Percentiles rank a stretch among this genome's conserved stretches.
These are phyloP conservation scores for Phtheirospermum japonicum DNA, from an alignment of 257 asterid genomes.

Conservation along the genomic window DNA sequence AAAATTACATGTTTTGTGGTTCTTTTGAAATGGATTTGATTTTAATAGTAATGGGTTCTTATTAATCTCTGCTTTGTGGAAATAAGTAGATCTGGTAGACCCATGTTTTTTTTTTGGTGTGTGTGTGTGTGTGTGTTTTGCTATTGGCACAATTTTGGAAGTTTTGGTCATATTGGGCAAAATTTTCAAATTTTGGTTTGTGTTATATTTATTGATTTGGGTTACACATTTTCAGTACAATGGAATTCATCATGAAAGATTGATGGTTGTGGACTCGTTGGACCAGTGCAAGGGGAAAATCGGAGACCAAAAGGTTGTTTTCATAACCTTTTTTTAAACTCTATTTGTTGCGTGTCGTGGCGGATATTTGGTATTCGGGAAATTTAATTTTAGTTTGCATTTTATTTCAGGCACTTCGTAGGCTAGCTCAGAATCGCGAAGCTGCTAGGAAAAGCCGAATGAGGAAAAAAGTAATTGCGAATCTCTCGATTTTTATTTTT, in stretches of 20 bases:
- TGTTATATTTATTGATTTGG: constrained; percentile 17
- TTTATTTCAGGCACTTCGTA: constrained; percentile 60
- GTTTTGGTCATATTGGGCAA: constrained; percentile 1
- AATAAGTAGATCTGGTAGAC: constrained; percentile 16
- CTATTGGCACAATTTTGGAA: neutral
- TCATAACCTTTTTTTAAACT: neutral
- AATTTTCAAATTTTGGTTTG: neutral
- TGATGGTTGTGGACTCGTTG: constrained; percentile 39
- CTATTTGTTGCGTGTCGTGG: neutral
- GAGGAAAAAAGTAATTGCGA: constrained; percentile 69
- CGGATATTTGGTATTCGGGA: neutral
- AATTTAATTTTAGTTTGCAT: constrained; percentile 15
- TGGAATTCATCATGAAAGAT: constrained; percentile 36
- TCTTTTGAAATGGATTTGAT: neutral
- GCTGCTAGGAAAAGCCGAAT: constrained; percentile 94
- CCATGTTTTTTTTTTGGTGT: neutral
- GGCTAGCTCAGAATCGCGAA: constrained; percentile 97
- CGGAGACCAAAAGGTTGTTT: constrained; percentile 50
- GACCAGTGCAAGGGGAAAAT: constrained; percentile 37
- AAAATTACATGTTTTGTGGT: neutral
- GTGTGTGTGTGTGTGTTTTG: neutral
- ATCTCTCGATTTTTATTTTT: constrained; percentile 1
- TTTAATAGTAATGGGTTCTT: neutral
- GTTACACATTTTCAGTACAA: constrained; percentile 32
- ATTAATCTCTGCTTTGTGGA: neutral